phyloP scores from a whole-genome alignment of 768 basidiomycete genomes.

The Mycena indigotica region DNA sequence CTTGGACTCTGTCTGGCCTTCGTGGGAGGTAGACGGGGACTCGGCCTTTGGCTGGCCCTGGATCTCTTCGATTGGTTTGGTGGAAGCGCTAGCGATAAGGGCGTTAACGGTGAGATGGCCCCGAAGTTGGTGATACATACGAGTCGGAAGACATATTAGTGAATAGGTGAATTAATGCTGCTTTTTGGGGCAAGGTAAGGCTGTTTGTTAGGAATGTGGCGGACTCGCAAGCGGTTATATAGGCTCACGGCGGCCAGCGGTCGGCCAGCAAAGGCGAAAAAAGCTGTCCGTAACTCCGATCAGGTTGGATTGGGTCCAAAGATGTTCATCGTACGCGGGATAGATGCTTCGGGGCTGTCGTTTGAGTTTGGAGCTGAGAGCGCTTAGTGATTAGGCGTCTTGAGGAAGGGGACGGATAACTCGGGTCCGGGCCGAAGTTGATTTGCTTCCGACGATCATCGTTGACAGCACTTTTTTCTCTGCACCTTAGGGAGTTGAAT shows the following conservation, averaged over 20 bases:
- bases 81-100: conserved; percentile 4
- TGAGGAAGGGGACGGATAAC: neutral
- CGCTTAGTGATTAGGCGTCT: neutral
- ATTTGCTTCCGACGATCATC: neutral
- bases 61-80: conserved; percentile 2
- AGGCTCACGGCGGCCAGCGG: conserved; percentile 2
- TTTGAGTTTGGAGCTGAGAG: conserved; percentile 7
- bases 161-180: neutral
- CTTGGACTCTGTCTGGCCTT: neutral
- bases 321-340: conserved; percentile 7
- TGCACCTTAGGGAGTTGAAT: neutral
- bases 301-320: conserved; percentile 5
- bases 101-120: neutral
- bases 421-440: neutral
- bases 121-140: conserved; percentile 1
- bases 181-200: neutral
- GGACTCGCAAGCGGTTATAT: conserved; percentile 8
- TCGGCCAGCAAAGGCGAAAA: too few species aligned
- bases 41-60: neutral
- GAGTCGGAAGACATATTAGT: conserved; percentile 14
- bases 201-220: neutral
- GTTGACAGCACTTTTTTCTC: too few species aligned
- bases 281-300: conserved; percentile 21
- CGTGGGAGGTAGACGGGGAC: too few species aligned
- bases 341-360: conserved; percentile 1